Base-by-base conservation (phyloP, 2,329 filamentous ascomycete species). In the Zymoseptoria pseudotritici region DNA sequence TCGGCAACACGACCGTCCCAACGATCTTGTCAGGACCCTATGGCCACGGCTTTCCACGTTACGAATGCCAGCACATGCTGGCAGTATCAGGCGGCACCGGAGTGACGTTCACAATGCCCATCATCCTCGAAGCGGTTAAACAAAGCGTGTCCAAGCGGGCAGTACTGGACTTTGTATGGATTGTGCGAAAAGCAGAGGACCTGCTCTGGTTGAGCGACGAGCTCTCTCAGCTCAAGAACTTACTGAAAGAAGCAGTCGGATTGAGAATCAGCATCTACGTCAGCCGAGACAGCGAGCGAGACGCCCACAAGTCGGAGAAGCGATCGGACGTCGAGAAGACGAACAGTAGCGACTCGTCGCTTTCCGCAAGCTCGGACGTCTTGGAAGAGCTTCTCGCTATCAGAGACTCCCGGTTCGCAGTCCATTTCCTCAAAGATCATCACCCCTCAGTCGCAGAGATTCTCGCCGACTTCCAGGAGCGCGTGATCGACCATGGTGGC, bases 1-100 rank as follows among this genome's bases (percentile, higher is more conserved):
- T 85, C 0, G 74, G 63, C 2, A 58, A 64, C 31, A 58, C 73
- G 0, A 80, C 77, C 0, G 83, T 83, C 0, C 76, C 83, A 0
- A 78, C 88, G 1, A 79, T 89, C 29, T 73, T 89, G 1, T 82
- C 82, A 0, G 86, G 86, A 0, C 82, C 85, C 0, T 89, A 89
- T 63, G 86, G 86, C 10, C 55, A 63, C 4, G 57, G 56, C 6
- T 64, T 65, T 36, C 65, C 65, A n/a, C 59, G 52, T 49, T 65
- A 65, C 29, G 61, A 62, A 24, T 60, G 57, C n/a, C 62, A 63
- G 42, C 65, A 70, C 50, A 49, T 71, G 20, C 60, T 72, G 5
- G 64, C 66, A 7, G 58, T 71, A 0, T 82, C 82, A 0, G 83
- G 83, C 50, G 83, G 84, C 29, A 85, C 83, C 0, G 83, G 83